Conservation (phyloP, 208 protist genomes). For the Porcisia deanei region DNA sequence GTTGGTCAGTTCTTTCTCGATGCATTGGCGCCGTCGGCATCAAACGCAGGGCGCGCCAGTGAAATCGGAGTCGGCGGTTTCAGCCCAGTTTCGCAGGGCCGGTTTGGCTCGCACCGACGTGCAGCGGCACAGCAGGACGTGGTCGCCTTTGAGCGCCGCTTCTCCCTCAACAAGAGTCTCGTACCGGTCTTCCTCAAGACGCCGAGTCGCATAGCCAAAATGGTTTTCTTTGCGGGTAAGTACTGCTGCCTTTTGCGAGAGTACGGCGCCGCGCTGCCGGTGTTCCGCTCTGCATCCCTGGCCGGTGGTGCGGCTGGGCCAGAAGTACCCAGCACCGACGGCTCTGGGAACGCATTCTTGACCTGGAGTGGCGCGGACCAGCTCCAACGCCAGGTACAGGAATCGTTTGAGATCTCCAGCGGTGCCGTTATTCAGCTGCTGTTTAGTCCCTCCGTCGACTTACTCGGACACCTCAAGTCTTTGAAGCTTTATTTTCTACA, state of each 20-base stretch:
- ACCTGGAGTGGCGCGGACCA: conserved; percentile 71
- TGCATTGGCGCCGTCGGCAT: conserved; percentile 12
- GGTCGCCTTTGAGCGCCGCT: conserved; percentile 73
- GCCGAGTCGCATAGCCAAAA: conserved; percentile 69
- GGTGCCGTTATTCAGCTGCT: conserved; percentile 75
- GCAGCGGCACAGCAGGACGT: conserved; percentile 32
- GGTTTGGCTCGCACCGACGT: conserved; percentile 18
- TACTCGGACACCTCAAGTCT: conserved; percentile 71
- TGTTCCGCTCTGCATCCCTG: conserved; percentile 28
- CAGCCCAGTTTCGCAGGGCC: conserved; percentile 3
- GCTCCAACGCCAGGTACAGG: conserved; percentile 70
- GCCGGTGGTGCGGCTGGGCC: not conserved
- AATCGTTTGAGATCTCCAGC: conserved; percentile 80
- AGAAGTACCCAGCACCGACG: not conserved
- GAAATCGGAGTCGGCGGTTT: conserved; percentile 4
- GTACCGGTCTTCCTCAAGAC: conserved; percentile 70
- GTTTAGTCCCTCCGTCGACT: conserved; percentile 68
- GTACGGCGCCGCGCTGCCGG: conserved; percentile 51
- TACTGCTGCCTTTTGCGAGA: conserved; percentile 91
- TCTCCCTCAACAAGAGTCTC: conserved; percentile 84
- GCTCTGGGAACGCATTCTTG: conserved; percentile 32
- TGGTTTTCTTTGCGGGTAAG: conserved; percentile 85
- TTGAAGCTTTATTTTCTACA: conserved; percentile 88
- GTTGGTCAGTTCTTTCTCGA: conserved; percentile 32
- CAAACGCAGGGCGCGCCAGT: not conserved